A percentile compares a stretch with the other conserved stretches of the same genome.
Evolutionary conservation across 441 rosid species (phyloP).

Genomic region (Manihot esculenta): DNA sequence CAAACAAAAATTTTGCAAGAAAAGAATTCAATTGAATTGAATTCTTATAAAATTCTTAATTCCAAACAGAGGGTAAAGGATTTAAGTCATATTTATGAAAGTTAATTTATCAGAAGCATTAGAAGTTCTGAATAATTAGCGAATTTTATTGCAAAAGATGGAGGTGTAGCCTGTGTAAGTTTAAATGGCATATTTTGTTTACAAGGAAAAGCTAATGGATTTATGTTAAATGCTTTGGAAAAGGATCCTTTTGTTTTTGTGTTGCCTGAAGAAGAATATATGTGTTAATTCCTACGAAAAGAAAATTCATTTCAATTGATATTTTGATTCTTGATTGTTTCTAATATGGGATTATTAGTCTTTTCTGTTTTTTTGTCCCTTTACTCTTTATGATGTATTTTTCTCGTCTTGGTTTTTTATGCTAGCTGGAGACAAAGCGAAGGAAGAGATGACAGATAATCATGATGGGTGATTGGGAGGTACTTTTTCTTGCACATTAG

Average conservation of each 20-base stretch:
- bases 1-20: too few relatives aligned
- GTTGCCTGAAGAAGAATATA: neutral
- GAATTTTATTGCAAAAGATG: neutral
- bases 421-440: slow-evolving; percentile 72
- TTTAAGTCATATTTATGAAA: neutral
- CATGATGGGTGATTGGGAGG: slow-evolving; percentile 22
- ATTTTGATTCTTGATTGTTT: neutral
- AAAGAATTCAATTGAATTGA: too few relatives aligned
- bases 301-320: neutral
- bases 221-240: neutral
- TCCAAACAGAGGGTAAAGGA: too few relatives aligned
- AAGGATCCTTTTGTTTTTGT: neutral
- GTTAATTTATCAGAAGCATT: neutral
- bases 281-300: neutral
- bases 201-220: neutral
- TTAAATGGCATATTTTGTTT: neutral
- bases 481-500: slow-evolving; percentile 32
- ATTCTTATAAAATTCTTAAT: too few relatives aligned
- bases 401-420: slow-evolving; percentile 4
- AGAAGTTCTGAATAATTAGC: neutral
- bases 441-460: slow-evolving; percentile 52
- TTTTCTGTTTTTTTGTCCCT: neutral
- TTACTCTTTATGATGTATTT: neutral
- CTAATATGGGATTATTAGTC: neutral
- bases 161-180: neutral